These are phyloP conservation scores for Adansonia grandidieri DNA, from an alignment of 441 rosid species.

Conservation along the genomic window DNA sequence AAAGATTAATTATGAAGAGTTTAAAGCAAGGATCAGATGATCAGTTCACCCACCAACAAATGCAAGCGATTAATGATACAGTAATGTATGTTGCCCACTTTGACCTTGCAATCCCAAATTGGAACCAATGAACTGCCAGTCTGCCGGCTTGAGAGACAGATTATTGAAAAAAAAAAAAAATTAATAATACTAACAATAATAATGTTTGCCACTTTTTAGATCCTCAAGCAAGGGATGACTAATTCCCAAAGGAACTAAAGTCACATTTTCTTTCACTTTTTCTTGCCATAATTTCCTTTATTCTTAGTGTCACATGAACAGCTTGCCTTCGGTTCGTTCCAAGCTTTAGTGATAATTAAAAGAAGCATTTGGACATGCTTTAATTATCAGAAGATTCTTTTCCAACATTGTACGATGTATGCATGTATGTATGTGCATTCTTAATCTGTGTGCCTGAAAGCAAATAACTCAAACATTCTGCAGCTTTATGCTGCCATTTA, in stretches of 20 bases:
- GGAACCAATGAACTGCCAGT: neutral
- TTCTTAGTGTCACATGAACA: neutral
- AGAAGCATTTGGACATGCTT: neutral
- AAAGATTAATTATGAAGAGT: neutral
- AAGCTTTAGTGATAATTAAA: neutral
- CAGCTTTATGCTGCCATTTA: neutral
- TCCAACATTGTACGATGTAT: neutral
- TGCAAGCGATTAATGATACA: no score
- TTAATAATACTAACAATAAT: no score
- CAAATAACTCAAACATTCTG: neutral
- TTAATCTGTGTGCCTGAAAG: neutral
- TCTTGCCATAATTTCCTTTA: neutral
- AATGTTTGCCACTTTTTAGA: neutral
- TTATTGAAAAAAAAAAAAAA: no score
- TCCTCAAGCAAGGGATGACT: neutral
- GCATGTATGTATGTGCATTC: neutral
- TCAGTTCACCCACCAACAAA: no score
- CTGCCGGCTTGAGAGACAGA: neutral
- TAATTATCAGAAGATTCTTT: slow-evolving; percentile 3
- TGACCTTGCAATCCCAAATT: no score
- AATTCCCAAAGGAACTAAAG: neutral
- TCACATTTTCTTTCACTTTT: neutral
- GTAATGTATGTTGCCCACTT: no score
- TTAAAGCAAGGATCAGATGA: neutral
- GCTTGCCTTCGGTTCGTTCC: neutral